Evolutionary conservation across 371 early-diverging fungal species (phyloP).

Genomic region (Mortierella sp.): DNA sequence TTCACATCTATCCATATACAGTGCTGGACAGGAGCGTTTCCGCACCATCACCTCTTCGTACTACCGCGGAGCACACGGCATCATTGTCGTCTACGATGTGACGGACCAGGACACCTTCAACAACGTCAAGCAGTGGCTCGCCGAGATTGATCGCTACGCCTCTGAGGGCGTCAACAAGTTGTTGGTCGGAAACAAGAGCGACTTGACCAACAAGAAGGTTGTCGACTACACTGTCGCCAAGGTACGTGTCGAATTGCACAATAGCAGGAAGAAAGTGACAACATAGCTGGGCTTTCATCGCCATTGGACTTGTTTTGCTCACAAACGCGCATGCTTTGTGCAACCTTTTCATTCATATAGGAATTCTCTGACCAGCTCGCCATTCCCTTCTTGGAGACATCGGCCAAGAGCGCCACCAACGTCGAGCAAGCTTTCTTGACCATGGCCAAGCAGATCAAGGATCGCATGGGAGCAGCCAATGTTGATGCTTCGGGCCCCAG

Average conservation of each 20-base stretch:
- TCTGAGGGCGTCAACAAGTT: constrained; percentile 93
- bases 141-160: constrained; percentile 97
- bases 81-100: constrained; percentile 98
- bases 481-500: constrained; percentile 22
- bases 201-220: constrained; percentile 91
- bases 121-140: constrained; percentile 95
- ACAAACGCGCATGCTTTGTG: neutral
- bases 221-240: constrained; percentile 81
- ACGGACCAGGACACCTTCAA: constrained; percentile 96
- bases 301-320: neutral
- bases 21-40: constrained; percentile 99
- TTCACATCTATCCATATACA: constrained; percentile 70
- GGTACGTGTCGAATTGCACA: constrained; percentile 38
- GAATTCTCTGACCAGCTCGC: constrained; percentile 89
- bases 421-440: constrained; percentile 97
- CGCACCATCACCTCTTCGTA: constrained; percentile 99
- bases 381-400: constrained; percentile 94
- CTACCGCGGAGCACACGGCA: constrained; percentile 99
- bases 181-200: constrained; percentile 99
- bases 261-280: neutral
- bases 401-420: constrained; percentile 94
- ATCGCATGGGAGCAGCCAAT: constrained; percentile 39
- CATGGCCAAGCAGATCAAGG: constrained; percentile 86
- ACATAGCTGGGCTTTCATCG: neutral
- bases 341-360: constrained; percentile 54